Evolutionary conservation across 768 basidiomycete species (phyloP), one percentile per base, ranked within the genome.

Genomic region (Trichaptum fuscoviolaceum): DNA sequence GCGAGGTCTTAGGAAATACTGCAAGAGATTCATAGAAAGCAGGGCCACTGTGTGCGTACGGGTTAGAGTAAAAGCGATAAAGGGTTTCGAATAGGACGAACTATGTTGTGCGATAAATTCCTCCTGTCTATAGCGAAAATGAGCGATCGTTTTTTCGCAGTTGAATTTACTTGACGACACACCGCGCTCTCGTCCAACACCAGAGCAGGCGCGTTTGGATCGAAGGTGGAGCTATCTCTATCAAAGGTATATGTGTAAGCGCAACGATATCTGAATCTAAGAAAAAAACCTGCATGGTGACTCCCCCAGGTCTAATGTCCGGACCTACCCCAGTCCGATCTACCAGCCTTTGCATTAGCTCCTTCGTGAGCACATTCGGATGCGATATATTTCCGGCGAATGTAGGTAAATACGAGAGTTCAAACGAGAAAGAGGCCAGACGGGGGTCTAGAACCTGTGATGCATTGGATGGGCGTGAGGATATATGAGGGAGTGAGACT

Each of bases 61-160:
- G 10, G 15, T 15, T 15, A 6, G 12, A 52, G 42, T 20, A 20
- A 52, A 59, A 42, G 15, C 18, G 27, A 25, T 20, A 27, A 24
- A 8, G 17, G 57, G 30, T 9, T 24, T 24, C 30, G 30, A 15
- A 68, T 15, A 18, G 20, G 61, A 8, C 72, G 42, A 20, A 71
- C 73, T 70, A 76, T n/a, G 69, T 73, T 7, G 75, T 71, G 0
- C 71, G 67, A 62, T 73, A 75, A 17, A 77, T 73, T 7, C 76
- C 75, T 1, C 75, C 76, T 0, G 71, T 63, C 69, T 75, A 52
- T 1, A 66, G 9, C 35, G 12, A 66, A 24, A 7, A 25, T 23
- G 25, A 52, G 24, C 18, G n/a, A 15, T 62, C 23, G 20, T 63
- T 18, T n/a, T n/a, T 20, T 30, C 36, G 3, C 8, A 59, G 52